Conservation (phyloP, 2,329 filamentous ascomycete species). For the Botrytis deweyae region DNA sequence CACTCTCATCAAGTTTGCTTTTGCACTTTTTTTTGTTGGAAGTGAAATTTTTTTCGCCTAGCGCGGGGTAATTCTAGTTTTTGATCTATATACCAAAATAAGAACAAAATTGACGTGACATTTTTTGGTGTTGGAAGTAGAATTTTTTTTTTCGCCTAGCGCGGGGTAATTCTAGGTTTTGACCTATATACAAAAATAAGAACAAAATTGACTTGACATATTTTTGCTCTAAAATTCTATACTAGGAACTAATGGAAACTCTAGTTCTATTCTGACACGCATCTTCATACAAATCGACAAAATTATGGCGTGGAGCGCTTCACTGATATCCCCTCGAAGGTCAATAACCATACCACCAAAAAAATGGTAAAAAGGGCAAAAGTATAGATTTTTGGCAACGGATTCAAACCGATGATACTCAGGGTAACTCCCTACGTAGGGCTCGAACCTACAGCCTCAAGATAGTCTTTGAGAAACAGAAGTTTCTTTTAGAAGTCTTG, state of each 20-base stretch:
- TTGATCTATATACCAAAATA: neutral
- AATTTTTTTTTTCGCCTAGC: neutral
- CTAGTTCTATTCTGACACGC: neutral
- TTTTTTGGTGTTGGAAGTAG: neutral
- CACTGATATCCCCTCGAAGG: neutral
- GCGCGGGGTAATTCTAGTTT: neutral
- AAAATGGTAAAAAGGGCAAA: neutral
- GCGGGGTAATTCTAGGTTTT: neutral
- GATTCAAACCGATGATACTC: neutral
- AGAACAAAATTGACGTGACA: neutral
- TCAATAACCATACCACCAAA: rapidly evolving
- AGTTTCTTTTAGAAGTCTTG: neutral
- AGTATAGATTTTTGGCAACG: neutral
- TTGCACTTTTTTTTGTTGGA: neutral
- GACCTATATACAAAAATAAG: neutral
- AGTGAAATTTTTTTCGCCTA: neutral
- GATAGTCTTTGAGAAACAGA: neutral
- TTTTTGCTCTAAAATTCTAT: neutral
- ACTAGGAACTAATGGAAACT: neutral
- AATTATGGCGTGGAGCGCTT: rapidly evolving
- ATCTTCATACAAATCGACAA: neutral
- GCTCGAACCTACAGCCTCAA: conserved; percentile 11
- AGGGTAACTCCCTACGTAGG: conserved; percentile 2
- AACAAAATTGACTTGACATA: neutral
- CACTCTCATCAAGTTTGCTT: neutral